Evolutionary conservation across 495 filamentous ascomycete genomes (phyloP).

Genomic region (Aspergillus coremiiformis): DNA sequence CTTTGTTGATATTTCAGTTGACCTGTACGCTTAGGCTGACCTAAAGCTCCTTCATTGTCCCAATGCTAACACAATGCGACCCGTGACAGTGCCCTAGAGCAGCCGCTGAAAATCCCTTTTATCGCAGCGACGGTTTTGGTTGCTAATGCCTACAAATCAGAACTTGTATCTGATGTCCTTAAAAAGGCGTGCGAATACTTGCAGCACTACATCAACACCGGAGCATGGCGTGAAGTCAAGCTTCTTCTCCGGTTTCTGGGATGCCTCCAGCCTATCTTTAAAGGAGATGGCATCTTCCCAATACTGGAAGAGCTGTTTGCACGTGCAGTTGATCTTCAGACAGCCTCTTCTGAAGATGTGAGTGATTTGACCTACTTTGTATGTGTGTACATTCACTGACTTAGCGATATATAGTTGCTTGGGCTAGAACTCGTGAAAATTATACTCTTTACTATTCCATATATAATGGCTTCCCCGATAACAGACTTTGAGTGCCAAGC

Average conservation of each 20-base stretch:
- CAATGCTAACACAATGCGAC: not conserved
- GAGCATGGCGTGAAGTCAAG: slow-evolving; percentile 87
- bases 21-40: slow-evolving; percentile 49
- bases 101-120: slow-evolving; percentile 95
- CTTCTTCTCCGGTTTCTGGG: slow-evolving; percentile 80
- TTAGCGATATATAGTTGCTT: slow-evolving; percentile 30
- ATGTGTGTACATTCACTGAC: slow-evolving; percentile 14
- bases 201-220: slow-evolving; percentile 56
- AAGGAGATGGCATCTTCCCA: slow-evolving; percentile 79
- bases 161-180: slow-evolving; percentile 62
- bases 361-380: slow-evolving; percentile 23
- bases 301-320: slow-evolving; percentile 78
- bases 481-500: slow-evolving; percentile 62
- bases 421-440: slow-evolving; percentile 93
- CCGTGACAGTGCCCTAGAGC: slow-evolving; percentile 56
- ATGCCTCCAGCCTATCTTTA: slow-evolving; percentile 68
- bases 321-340: slow-evolving; percentile 81
- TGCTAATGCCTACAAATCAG: slow-evolving; percentile 63
- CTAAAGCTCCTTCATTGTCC: not conserved
- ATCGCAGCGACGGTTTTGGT: slow-evolving; percentile 72
- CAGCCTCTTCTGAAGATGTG: slow-evolving; percentile 82
- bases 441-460: slow-evolving; percentile 87
- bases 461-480: slow-evolving; percentile 68
- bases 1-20: slow-evolving; percentile 64
- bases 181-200: slow-evolving; percentile 47